phyloP scores from a whole-genome alignment of 2,329 filamentous ascomycete genomes.

The Colletotrichum sidae region DNA sequence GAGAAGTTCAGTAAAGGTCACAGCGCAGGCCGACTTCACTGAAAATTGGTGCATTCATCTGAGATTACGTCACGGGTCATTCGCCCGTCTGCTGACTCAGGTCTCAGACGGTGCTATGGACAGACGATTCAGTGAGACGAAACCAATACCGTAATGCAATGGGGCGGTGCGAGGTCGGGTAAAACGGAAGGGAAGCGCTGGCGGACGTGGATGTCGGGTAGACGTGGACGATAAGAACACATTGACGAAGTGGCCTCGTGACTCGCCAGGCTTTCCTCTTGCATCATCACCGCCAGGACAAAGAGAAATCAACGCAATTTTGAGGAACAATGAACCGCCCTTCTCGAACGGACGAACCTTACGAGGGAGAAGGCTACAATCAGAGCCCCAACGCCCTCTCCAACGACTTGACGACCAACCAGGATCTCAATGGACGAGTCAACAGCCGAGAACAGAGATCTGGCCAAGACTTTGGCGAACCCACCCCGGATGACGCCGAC shows the following conservation, averaged over 20 bases:
- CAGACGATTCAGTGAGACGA: too few species aligned
- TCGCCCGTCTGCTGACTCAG: too few species aligned
- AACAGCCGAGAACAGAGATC: conserved; percentile 42
- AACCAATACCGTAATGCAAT: too few species aligned
- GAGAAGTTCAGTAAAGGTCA: too few species aligned
- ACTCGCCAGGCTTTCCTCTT: conserved; percentile 3
- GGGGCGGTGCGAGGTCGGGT: neutral
- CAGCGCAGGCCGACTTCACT: too few species aligned
- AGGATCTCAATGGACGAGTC: conserved; percentile 57
- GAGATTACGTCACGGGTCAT: too few species aligned
- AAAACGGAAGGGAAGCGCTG: neutral
- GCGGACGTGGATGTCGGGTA: too few species aligned
- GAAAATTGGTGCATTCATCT: too few species aligned
- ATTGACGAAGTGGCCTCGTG: neutral
- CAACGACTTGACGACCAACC: conserved; percentile 60
- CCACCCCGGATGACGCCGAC: conserved; percentile 8
- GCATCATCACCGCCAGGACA: neutral
- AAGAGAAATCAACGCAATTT: neutral
- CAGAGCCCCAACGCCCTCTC: conserved; percentile 59
- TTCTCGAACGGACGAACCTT: conserved; percentile 38
- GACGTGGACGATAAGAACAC: neutral
- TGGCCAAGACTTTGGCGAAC: conserved; percentile 2
- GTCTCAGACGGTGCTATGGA: too few species aligned
- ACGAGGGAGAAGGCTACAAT: conserved; percentile 51
- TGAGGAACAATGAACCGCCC: conserved; percentile 36